Evolutionary conservation across 2,329 filamentous ascomycete genomes (phyloP).

Genomic region (Alternaria sp.): DNA sequence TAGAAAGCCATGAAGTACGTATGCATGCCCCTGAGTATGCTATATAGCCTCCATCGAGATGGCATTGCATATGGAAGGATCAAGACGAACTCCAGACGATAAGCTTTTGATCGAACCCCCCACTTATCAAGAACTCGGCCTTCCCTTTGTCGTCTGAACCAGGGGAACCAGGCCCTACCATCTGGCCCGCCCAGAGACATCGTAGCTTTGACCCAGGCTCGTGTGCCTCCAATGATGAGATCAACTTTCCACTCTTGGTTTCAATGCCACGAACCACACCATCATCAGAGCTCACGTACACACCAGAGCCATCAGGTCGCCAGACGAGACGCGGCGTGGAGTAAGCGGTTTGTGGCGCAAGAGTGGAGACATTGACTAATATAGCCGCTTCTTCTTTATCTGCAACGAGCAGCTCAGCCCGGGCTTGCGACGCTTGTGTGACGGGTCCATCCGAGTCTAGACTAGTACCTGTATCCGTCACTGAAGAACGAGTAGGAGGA

Average conservation of each 20-base stretch:
- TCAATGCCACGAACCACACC: slow-evolving; percentile 67
- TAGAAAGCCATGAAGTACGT: neutral
- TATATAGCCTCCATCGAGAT: neutral
- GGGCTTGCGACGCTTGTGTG: slow-evolving; percentile 60
- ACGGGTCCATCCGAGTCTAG: slow-evolving; percentile 19
- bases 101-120: slow-evolving; percentile 68
- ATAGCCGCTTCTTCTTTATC: slow-evolving; percentile 67
- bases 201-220: slow-evolving; percentile 64
- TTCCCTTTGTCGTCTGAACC: slow-evolving; percentile 11
- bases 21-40: neutral
- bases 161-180: slow-evolving; percentile 39
- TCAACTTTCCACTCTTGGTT: slow-evolving; percentile 63
- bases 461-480: slow-evolving; percentile 1
- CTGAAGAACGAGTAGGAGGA: slow-evolving; percentile 44
- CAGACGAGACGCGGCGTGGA: slow-evolving; percentile 67
- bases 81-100: slow-evolving; percentile 59
- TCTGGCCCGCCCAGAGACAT: slow-evolving; percentile 62
- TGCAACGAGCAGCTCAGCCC: slow-evolving; percentile 58
- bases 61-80: neutral
- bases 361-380: slow-evolving; percentile 63
- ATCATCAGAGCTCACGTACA: slow-evolving; percentile 71
- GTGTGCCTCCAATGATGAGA: slow-evolving; percentile 60
- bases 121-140: slow-evolving; percentile 66
- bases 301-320: slow-evolving; percentile 65
- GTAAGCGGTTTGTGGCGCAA: slow-evolving; percentile 67